These are phyloP conservation scores for Pythium phragmitis DNA, from an alignment of 352 stramenopile genomes.

Conservation along the genomic window DNA sequence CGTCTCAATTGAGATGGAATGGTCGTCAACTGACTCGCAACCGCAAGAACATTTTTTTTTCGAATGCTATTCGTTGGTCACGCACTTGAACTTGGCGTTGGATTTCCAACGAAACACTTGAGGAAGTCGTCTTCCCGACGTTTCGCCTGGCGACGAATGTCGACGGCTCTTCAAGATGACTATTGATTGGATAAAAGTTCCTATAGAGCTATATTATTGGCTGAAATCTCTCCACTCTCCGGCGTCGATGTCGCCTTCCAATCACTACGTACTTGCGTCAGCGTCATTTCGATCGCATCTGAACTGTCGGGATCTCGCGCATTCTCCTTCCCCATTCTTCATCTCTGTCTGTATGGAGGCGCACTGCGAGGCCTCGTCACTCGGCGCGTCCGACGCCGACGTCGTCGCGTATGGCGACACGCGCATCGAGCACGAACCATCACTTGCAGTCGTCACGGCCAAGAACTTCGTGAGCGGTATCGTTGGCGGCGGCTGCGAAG, in stretches of 20 bases:
- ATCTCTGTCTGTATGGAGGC: slow-evolving; percentile 12
- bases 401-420: slow-evolving; percentile 8
- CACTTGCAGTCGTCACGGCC: slow-evolving; percentile 32
- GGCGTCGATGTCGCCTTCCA: slow-evolving; percentile 1
- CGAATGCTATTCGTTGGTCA: neutral
- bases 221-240: slow-evolving; percentile 8
- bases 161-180: slow-evolving; percentile 12
- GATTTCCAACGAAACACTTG: neutral
- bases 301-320: neutral
- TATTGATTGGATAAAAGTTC: slow-evolving; percentile 3
- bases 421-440: slow-evolving; percentile 17
- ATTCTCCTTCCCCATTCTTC: neutral
- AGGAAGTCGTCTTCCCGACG: neutral
- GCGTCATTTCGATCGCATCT: slow-evolving; percentile 6
- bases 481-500: slow-evolving; percentile 38
- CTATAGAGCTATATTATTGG: slow-evolving; percentile 12
- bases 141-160: neutral
- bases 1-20: too few relatives aligned
- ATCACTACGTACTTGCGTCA: slow-evolving; percentile 6
- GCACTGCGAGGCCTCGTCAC: slow-evolving; percentile 22
- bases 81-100: neutral
- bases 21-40: too few relatives aligned
- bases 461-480: slow-evolving; percentile 47
- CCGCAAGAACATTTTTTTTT: neutral
- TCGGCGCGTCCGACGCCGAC: slow-evolving; percentile 18